Evolutionary conservation across 2,329 filamentous ascomycete species (phyloP).

Genomic region (Aspergillus aculeatus): DNA sequence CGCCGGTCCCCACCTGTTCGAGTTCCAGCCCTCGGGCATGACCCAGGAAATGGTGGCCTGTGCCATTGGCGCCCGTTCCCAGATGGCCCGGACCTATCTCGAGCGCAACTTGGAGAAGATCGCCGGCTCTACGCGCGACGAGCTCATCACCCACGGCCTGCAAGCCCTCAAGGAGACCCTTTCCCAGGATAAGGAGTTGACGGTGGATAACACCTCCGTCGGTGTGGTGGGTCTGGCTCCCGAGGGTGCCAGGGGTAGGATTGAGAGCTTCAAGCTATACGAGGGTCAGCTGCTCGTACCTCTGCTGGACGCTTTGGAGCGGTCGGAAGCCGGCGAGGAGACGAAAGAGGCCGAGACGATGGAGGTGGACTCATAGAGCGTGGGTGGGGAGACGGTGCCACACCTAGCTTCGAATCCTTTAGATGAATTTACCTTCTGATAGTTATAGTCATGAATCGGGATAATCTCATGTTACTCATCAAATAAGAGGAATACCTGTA

Average conservation of each 20-base stretch:
- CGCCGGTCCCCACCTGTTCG: slow-evolving; percentile 90
- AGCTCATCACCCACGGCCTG: slow-evolving; percentile 87
- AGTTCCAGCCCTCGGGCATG: slow-evolving; percentile 95
- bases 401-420: neutral
- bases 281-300: slow-evolving; percentile 84
- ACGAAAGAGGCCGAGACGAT: slow-evolving; percentile 49
- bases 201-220: slow-evolving; percentile 92
- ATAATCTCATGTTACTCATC: slow-evolving; percentile 43
- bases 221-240: slow-evolving; percentile 70
- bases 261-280: slow-evolving; percentile 84
- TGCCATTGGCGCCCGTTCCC: slow-evolving; percentile 90
- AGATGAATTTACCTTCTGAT: slow-evolving; percentile 1
- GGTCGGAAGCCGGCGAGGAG: slow-evolving; percentile 41
- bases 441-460: slow-evolving; percentile 12
- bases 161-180: slow-evolving; percentile 91
- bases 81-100: slow-evolving; percentile 97
- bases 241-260: slow-evolving; percentile 52
- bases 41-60: slow-evolving; percentile 97
- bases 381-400: slow-evolving; percentile 4
- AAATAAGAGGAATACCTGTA: slow-evolving; percentile 25
- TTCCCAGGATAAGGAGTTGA: slow-evolving; percentile 95
- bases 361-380: slow-evolving; percentile 55
- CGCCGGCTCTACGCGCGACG: slow-evolving; percentile 71
- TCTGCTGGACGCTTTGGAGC: slow-evolving; percentile 72
- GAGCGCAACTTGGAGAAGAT: slow-evolving; percentile 90